phyloP scores from a whole-genome alignment of 306 rosid species.

The Gastrolobium bilobum region DNA sequence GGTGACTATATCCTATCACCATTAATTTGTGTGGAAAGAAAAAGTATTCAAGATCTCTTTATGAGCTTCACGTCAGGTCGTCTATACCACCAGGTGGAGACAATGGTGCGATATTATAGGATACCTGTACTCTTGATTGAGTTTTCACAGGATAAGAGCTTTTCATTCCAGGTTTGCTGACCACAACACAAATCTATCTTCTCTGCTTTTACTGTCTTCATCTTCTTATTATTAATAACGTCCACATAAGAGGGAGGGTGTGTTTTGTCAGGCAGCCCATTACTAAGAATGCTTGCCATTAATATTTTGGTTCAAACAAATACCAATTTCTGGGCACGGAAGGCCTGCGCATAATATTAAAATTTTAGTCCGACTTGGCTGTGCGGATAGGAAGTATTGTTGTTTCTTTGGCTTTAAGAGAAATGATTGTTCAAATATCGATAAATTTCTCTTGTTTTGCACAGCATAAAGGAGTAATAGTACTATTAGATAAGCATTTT shows the following conservation, averaged over 20 bases:
- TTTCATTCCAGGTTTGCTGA: conserved; percentile 90
- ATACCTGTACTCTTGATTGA: conserved; percentile 95
- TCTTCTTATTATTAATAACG: not conserved
- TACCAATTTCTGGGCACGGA: conserved; percentile 14
- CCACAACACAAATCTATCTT: not conserved
- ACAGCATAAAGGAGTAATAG: not conserved
- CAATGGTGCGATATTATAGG: conserved; percentile 93
- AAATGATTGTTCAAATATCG: conserved; percentile 8
- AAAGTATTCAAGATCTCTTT: conserved; percentile 97
- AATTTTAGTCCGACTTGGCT: conserved; percentile 22
- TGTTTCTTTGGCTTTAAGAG: conserved; percentile 33
- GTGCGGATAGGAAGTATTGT: conserved; percentile 22
- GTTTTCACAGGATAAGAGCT: conserved; percentile 97
- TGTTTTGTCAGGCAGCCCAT: conserved; percentile 11
- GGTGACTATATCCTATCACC: conserved; percentile 99
- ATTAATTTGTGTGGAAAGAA: conserved; percentile 93
- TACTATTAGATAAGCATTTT: conserved; percentile 8
- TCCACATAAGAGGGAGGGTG: not conserved
- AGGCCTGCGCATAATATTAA: conserved; percentile 29
- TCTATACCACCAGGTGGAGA: conserved; percentile 95
- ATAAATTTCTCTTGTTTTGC: not conserved
- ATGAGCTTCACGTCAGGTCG: conserved; percentile 99
- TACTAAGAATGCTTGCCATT: conserved; percentile 25
- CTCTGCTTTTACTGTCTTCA: conserved; percentile 1
- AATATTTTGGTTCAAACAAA: conserved; percentile 1